These are phyloP conservation scores for Aspergillus latus DNA, from an alignment of 2,329 filamentous ascomycete genomes.

Conservation along the genomic window DNA sequence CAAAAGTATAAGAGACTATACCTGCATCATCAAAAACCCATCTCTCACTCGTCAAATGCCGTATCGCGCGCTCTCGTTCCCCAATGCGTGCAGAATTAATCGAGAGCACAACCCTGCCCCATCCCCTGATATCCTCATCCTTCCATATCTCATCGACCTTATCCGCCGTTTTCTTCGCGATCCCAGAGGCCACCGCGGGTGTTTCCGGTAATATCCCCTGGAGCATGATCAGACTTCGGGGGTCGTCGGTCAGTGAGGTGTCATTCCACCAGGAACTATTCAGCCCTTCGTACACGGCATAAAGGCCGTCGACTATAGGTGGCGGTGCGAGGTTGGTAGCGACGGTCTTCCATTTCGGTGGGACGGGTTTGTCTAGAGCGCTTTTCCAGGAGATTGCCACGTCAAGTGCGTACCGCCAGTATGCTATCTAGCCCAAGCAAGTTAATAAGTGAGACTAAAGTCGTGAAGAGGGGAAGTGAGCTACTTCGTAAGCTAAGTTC, in stretches of 20 bases:
- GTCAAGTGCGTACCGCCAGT: constrained; percentile 18
- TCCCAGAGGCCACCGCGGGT: constrained; percentile 3
- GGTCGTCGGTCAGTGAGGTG: constrained; percentile 9
- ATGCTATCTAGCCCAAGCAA: constrained; percentile 7
- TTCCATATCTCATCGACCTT: constrained; percentile 17
- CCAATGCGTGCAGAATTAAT: constrained; percentile 19
- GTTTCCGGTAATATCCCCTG: constrained; percentile 18
- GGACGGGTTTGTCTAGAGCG: constrained; percentile 7
- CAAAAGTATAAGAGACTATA: background rate
- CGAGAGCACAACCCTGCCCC: constrained; percentile 18
- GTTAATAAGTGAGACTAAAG: background rate
- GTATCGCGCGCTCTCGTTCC: constrained; percentile 9
- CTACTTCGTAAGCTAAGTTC: constrained; percentile 19
- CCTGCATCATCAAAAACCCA: constrained; percentile 22
- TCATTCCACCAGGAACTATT: constrained; percentile 20
- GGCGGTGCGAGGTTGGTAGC: constrained; percentile 10
- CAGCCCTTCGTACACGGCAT: constrained; percentile 17
- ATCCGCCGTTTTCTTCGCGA: constrained; percentile 12
- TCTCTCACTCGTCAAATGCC: constrained; percentile 17
- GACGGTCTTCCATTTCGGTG: constrained; percentile 8
- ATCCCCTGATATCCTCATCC: constrained; percentile 18
- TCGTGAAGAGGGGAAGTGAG: background rate
- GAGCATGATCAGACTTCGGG: constrained; percentile 19
- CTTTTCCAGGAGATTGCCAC: constrained; percentile 14
- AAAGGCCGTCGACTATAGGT: constrained; percentile 10